Percentiles rank a stretch among this genome's conserved stretches.
phyloP scores from a whole-genome alignment of 2,329 filamentous ascomycete species.

The Diaporthe australafricana region DNA sequence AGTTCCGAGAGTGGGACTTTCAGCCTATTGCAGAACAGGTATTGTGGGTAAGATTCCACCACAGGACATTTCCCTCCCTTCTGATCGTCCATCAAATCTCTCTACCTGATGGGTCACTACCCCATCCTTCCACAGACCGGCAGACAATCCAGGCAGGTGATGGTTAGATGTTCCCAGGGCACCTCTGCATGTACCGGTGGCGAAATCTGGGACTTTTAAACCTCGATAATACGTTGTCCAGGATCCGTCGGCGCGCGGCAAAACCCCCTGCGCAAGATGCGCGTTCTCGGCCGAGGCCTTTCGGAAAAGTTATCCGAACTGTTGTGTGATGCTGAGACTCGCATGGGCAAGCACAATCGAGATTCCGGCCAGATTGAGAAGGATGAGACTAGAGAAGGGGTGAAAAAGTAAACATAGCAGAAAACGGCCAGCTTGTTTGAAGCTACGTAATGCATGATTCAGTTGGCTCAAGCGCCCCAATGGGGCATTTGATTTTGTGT shows the following conservation, averaged over 20 bases:
- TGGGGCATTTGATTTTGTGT: too few species aligned
- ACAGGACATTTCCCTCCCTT: too few species aligned
- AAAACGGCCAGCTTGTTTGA: too few species aligned
- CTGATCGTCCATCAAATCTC: background rate
- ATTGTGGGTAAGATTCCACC: background rate
- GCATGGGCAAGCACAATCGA: too few species aligned
- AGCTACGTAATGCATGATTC: too few species aligned
- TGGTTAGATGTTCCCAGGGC: background rate
- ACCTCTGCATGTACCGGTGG: constrained; percentile 1
- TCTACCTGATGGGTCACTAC: background rate
- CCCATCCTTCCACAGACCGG: background rate
- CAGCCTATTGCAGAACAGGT: background rate
- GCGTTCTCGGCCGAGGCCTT: background rate
- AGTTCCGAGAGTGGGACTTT: background rate
- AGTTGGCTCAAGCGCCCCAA: too few species aligned
- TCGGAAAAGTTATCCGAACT: background rate
- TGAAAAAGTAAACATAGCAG: too few species aligned
- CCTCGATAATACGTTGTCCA: background rate
- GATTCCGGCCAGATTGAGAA: too few species aligned
- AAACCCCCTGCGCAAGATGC: background rate
- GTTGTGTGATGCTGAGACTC: too few species aligned
- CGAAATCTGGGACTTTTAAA: background rate
- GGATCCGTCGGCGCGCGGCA: background rate
- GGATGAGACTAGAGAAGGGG: too few species aligned
- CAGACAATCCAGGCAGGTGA: background rate